These are phyloP conservation scores for Colletotrichum sp. DNA, from an alignment of 2,329 filamentous ascomycete species.

Conservation along the genomic window DNA sequence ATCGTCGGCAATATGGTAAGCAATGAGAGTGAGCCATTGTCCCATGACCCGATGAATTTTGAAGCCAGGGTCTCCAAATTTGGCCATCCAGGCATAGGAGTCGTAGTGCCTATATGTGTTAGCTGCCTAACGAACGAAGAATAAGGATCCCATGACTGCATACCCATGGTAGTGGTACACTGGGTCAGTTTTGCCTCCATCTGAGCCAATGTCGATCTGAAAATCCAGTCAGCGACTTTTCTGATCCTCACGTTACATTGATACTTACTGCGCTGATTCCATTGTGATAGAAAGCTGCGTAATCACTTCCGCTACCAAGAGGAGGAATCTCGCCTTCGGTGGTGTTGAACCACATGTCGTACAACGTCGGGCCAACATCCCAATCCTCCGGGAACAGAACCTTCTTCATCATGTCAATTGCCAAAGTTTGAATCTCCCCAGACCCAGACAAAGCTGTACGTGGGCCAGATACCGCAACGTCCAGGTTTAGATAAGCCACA, in stretches of 20 bases:
- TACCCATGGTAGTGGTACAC: slow-evolving; percentile 15
- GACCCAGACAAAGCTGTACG: slow-evolving; percentile 37
- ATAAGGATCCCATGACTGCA: fast-evolving
- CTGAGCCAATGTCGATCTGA: slow-evolving; percentile 10
- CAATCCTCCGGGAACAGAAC: slow-evolving; percentile 11
- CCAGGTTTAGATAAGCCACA: slow-evolving; percentile 52
- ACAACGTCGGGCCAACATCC: slow-evolving; percentile 9
- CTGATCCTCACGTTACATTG: too few species aligned
- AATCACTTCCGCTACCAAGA: slow-evolving; percentile 2
- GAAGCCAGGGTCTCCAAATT: slow-evolving; percentile 56
- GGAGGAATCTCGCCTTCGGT: slow-evolving; percentile 5
- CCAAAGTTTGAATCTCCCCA: slow-evolving; percentile 6
- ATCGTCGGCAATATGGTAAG: slow-evolving; percentile 13
- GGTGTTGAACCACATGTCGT: slow-evolving; percentile 17
- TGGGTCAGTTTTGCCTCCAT: slow-evolving; percentile 9
- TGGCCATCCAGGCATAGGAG: slow-evolving; percentile 54
- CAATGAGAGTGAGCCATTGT: slow-evolving; percentile 30
- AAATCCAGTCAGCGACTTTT: not conserved
- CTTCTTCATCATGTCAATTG: slow-evolving; percentile 16
- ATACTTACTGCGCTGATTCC: slow-evolving; percentile 5
- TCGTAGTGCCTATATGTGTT: not conserved
- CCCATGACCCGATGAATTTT: slow-evolving; percentile 53
- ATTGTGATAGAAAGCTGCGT: slow-evolving; percentile 12
- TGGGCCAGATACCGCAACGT: slow-evolving; percentile 50
- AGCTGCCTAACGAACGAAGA: not conserved